Conservation (phyloP, 345 rosid genomes). For the Acer saccharum region DNA sequence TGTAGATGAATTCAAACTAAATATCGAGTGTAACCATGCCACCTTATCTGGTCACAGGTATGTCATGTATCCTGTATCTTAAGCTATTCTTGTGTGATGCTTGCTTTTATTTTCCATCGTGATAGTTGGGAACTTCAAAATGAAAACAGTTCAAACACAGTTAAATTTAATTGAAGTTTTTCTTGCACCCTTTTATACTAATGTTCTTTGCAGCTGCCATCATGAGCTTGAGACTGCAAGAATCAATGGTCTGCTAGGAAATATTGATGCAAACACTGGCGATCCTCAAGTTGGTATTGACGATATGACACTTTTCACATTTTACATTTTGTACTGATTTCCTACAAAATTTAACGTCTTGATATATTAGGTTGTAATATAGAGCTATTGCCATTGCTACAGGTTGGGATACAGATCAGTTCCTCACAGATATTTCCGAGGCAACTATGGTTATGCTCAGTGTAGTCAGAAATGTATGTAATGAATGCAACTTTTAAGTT, state of each 20-base stretch:
- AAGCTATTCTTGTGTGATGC: background rate
- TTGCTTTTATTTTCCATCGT: background rate
- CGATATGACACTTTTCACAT: background rate
- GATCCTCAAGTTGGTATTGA: conserved; percentile 84
- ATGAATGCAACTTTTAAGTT: background rate
- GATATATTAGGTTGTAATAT: background rate
- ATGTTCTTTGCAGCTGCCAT: conserved; percentile 61
- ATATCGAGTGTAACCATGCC: conserved; percentile 96
- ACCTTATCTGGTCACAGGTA: conserved; percentile 94
- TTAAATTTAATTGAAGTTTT: background rate
- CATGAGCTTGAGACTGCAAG: conserved; percentile 95
- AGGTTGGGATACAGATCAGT: conserved; percentile 99
- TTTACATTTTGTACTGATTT: background rate
- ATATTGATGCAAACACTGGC: conserved; percentile 93
- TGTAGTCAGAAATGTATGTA: conserved; percentile 75
- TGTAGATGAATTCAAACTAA: conserved; percentile 77
- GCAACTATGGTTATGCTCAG: conserved; percentile 91
- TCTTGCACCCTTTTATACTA: background rate
- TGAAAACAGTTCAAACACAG: background rate
- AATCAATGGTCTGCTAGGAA: conserved; percentile 82
- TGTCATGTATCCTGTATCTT: background rate
- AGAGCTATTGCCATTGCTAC: conserved; percentile 12
- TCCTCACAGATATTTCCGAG: conserved; percentile 80
- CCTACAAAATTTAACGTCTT: background rate
- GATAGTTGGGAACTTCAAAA: background rate